Evolutionary conservation across 2,329 filamentous ascomycete genomes (phyloP), one percentile per base, ranked within the genome.

Genomic region (Gnomoniopsis sp.): DNA sequence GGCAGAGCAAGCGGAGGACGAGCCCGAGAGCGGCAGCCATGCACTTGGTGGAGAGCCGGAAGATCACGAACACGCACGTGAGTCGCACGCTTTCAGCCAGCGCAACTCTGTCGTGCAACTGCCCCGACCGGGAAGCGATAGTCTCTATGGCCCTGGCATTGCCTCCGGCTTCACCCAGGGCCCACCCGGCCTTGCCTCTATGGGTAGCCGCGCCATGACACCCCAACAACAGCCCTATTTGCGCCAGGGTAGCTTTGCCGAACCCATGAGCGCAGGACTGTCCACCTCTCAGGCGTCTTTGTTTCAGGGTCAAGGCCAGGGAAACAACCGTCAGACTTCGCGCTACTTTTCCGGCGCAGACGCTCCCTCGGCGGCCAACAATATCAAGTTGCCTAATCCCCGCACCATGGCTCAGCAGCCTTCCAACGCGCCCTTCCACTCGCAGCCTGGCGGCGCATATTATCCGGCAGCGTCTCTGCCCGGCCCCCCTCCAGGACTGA

Each of bases 11-110:
- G 80, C 80, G 0, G 92, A 96, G 63, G 91, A 90, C 58, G 88
- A 89, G 58, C 85, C 86, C 1, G 92, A 95, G 72, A 90, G 90
- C 49, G 85, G 86, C 15, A 98, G 93, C 70, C 79, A 95, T 59
- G 93, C 96, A 59, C 81, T 98, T 19, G 93, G 93, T 58, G 93
- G 93, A 47, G 93, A 98, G 70, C 93, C 93, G 0, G 93, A 98
- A 70, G 91, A 96, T 65, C 81, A 84, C 62, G 88, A 91, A 22
- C 74, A 75, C 48, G 69, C 73, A 19, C 77, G 79, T 19, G 82
- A 84, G 52, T 74, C 74, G 43, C 77, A 81, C 65, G 70, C 72
- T 49, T 82, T 82, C 44, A 80, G 82, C 47, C 82, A 84, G 59
- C 82, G 86, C 61, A 83, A 86, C 52, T 84, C 86, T 60, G 85